These are phyloP conservation scores for Trichosporon coremiiforme DNA, from an alignment of 1,284 basidiomycete species.

Conservation along the genomic window DNA sequence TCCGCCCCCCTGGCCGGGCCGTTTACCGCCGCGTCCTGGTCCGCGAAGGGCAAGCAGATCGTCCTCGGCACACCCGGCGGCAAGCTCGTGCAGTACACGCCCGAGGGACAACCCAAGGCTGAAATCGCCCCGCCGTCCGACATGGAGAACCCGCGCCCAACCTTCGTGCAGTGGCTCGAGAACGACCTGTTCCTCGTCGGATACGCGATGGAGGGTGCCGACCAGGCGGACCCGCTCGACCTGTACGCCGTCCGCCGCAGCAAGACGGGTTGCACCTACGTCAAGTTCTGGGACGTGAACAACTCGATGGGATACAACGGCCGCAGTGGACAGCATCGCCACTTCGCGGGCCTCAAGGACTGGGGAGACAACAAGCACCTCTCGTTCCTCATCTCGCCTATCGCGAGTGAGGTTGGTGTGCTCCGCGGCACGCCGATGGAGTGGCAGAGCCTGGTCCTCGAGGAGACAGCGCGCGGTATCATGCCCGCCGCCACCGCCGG, in stretches of 20 bases:
- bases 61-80: conserved; percentile 58
- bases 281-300: conserved; percentile 55
- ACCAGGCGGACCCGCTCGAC: conserved; percentile 53
- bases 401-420: conserved; percentile 55
- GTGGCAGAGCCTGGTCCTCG: conserved; percentile 59
- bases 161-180: conserved; percentile 61
- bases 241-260: conserved; percentile 52
- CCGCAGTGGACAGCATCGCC: conserved; percentile 48
- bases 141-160: conserved; percentile 41
- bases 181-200: conserved; percentile 61
- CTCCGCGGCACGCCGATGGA: conserved; percentile 42
- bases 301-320: conserved; percentile 53
- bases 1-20: conserved; percentile 39
- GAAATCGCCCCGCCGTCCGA: conserved; percentile 54
- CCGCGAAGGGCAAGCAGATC: conserved; percentile 63
- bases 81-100: conserved; percentile 59
- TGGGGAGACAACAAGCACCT: conserved; percentile 55
- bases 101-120: conserved; percentile 60
- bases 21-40: conserved; percentile 59
- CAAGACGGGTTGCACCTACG: conserved; percentile 44
- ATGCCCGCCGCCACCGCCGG: conserved; percentile 57
- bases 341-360: conserved; percentile 51
- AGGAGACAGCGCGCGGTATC: conserved; percentile 59
- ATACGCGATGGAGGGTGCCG: conserved; percentile 54
- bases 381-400: conserved; percentile 58